Evolutionary conservation across 768 basidiomycete genomes (phyloP).

Genomic region (Lenzites betulinus): DNA sequence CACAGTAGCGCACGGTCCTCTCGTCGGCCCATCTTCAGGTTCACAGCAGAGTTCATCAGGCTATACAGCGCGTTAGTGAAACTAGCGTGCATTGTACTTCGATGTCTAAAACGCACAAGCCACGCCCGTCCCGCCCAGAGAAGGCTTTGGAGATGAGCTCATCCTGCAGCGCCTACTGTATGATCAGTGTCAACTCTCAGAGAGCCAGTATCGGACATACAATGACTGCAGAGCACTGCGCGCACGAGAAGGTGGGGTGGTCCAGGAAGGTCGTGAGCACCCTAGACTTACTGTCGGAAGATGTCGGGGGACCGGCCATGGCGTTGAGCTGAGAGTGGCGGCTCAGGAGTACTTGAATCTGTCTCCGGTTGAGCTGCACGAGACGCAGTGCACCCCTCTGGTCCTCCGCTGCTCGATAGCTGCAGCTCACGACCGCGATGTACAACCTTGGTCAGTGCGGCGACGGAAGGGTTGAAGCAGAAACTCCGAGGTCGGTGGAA

Average conservation of each 20-base stretch:
- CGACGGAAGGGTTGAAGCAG: background rate
- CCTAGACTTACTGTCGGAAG: constrained; percentile 51
- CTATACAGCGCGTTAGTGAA: constrained; percentile 38
- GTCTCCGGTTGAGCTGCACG: too few species aligned
- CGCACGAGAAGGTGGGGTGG: constrained; percentile 70
- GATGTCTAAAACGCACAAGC: constrained; percentile 57
- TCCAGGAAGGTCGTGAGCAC: constrained; percentile 63
- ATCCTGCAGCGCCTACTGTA: constrained; percentile 69
- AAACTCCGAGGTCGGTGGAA: background rate
- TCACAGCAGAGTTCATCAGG: constrained; percentile 75
- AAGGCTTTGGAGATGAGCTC: constrained; percentile 86
- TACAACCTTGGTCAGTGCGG: background rate
- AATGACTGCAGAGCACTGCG: constrained; percentile 69
- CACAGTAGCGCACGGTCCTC: constrained; percentile 79
- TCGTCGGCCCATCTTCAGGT: constrained; percentile 69
- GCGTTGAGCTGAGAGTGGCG: too few species aligned
- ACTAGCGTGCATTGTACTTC: background rate
- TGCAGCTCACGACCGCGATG: background rate
- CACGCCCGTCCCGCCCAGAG: constrained; percentile 79
- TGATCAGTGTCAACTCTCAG: background rate
- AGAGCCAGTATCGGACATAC: constrained; percentile 41
- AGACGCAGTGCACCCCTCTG: too few species aligned
- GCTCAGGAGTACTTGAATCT: too few species aligned
- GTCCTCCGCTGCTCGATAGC: too few species aligned
- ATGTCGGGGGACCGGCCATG: constrained; percentile 23